Evolutionary conservation across 176 grass and related monocot species (phyloP).

Genomic region (Chrysopogon serrulatus): DNA sequence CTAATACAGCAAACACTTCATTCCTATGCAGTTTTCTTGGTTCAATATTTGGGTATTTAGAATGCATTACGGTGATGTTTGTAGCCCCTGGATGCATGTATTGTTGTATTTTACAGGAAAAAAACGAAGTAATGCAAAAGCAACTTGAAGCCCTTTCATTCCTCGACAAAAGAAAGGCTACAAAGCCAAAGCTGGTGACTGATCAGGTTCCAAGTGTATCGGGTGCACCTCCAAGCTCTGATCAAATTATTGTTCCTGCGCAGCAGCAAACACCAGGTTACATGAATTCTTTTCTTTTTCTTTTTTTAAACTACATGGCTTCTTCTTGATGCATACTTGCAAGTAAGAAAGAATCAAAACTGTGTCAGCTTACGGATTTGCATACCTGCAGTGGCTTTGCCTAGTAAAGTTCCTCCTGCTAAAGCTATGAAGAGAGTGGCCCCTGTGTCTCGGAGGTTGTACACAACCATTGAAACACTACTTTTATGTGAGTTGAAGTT

Average conservation of each 20-base stretch:
- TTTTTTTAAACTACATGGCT: not conserved
- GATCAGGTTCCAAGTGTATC: slow-evolving; percentile 55
- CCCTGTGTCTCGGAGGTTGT: slow-evolving; percentile 56
- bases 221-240: slow-evolving; percentile 22
- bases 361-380: slow-evolving; percentile 18
- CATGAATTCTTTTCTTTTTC: not conserved
- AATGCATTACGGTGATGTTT: not conserved
- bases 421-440: slow-evolving; percentile 46
- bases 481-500: slow-evolving; percentile 18
- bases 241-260: slow-evolving; percentile 36
- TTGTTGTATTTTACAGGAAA: slow-evolving; percentile 50
- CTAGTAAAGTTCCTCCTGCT: slow-evolving; percentile 27
- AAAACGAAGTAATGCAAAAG: slow-evolving; percentile 73
- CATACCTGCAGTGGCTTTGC: slow-evolving; percentile 40
- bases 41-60: not conserved
- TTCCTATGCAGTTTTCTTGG: not conserved
- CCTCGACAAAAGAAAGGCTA: slow-evolving; percentile 81
- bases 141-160: slow-evolving; percentile 90
- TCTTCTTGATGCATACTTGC: slow-evolving; percentile 23
- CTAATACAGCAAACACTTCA: not conserved
- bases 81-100: not conserved
- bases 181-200: slow-evolving; percentile 52
- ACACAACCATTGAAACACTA: not conserved
- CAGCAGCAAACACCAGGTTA: slow-evolving; percentile 55
- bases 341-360: not conserved